Percentiles rank a stretch among this genome's conserved stretches.
Evolutionary conservation across 805 yeast genomes (phyloP).

Genomic region (Kregervanrija fluxuum): DNA sequence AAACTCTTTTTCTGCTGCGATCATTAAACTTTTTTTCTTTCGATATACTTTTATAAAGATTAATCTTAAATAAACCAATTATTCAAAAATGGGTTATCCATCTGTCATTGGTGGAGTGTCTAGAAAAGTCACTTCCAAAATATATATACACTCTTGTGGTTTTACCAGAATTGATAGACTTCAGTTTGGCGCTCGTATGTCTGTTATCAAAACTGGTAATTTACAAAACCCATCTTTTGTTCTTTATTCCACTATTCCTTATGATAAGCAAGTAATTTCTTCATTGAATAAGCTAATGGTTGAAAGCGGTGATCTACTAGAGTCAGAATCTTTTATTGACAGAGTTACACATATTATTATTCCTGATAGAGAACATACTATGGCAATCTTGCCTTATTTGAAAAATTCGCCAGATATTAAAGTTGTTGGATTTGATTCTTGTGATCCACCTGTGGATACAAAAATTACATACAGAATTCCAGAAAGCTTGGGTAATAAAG

Average conservation of each 20-base stretch:
- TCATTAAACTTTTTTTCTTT: no score
- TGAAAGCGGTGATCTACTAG: slow-evolving; percentile 20
- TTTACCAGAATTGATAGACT: slow-evolving; percentile 25
- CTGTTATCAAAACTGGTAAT: slow-evolving; percentile 25
- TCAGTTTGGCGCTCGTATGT: slow-evolving; percentile 34
- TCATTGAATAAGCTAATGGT: slow-evolving; percentile 28
- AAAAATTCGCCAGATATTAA: slow-evolving; percentile 41
- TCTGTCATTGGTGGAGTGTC: slow-evolving; percentile 32
- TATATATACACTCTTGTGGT: slow-evolving; percentile 30
- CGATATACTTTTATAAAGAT: no score
- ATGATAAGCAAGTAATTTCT: slow-evolving; percentile 36
- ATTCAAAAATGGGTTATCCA: slow-evolving; percentile 32
- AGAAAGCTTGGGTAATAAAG: slow-evolving; percentile 29
- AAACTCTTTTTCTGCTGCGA: no score
- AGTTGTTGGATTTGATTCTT: slow-evolving; percentile 46
- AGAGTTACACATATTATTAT: slow-evolving; percentile 45
- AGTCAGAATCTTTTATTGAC: slow-evolving; percentile 27
- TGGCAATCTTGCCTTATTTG: slow-evolving; percentile 44
- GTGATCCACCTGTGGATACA: slow-evolving; percentile 27
- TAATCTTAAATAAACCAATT: no score
- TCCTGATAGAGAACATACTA: slow-evolving; percentile 59
- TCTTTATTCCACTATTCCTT: slow-evolving; percentile 56
- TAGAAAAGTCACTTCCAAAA: slow-evolving; percentile 26
- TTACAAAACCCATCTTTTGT: slow-evolving; percentile 25
- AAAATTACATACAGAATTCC: slow-evolving; percentile 36